phyloP scores from a whole-genome alignment of 257 asterid genomes.

The Solanum corneliomulleri region DNA sequence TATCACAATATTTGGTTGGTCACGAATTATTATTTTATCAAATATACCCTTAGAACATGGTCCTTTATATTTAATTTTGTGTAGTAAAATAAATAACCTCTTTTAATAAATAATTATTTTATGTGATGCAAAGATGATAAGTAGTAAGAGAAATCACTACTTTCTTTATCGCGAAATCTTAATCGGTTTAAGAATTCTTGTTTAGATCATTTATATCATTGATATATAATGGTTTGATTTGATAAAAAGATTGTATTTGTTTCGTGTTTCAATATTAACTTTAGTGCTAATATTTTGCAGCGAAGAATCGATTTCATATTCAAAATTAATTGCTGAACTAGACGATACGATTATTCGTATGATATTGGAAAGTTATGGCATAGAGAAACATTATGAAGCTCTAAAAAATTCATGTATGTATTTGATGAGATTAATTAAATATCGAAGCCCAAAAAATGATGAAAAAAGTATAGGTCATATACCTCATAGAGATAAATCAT shows the following conservation, averaged over 20 bases:
- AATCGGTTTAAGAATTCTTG: not conserved
- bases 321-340: slow-evolving; percentile 11
- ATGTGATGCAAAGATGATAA: not conserved
- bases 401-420: slow-evolving; percentile 10
- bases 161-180: not conserved
- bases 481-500: slow-evolving; percentile 38
- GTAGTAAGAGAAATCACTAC: not conserved
- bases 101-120: not conserved
- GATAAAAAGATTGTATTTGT: not conserved
- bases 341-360: slow-evolving; percentile 15
- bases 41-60: not conserved
- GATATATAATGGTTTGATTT: not conserved
- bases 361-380: slow-evolving; percentile 26
- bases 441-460: slow-evolving; percentile 6
- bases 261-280: not conserved
- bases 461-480: slow-evolving; percentile 10
- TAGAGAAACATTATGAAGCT: slow-evolving; percentile 19
- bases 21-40: no score
- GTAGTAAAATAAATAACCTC: not conserved
- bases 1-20: no score
- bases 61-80: not conserved
- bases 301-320: slow-evolving; percentile 16
- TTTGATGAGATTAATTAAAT: slow-evolving; percentile 22
- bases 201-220: not conserved
- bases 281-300: not conserved